Percentiles rank a stretch among this genome's conserved stretches.
phyloP scores from a whole-genome alignment of 345 rosid genomes.

The Toxicodendron radicans region DNA sequence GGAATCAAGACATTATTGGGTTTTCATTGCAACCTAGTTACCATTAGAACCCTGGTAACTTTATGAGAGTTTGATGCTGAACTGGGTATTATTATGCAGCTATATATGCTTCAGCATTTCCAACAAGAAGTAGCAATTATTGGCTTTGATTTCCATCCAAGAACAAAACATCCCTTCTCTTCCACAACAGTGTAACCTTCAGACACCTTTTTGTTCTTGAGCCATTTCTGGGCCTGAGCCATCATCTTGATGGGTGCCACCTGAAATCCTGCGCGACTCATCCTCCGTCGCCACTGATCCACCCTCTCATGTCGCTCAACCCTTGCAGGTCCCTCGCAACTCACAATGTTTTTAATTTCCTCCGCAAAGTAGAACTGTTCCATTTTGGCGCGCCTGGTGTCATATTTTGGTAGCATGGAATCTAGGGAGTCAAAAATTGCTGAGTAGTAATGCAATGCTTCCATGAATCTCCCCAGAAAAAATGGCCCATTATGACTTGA shows the following conservation, averaged over 20 bases:
- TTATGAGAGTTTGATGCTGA: slow-evolving; percentile 14
- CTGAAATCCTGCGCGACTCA: slow-evolving; percentile 75
- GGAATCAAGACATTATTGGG: neutral
- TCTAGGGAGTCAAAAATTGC: slow-evolving; percentile 62
- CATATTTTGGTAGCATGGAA: slow-evolving; percentile 53
- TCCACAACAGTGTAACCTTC: slow-evolving; percentile 59
- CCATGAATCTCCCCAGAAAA: slow-evolving; percentile 67
- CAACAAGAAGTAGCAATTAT: slow-evolving; percentile 66
- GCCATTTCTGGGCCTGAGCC: slow-evolving; percentile 57
- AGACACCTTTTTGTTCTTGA: slow-evolving; percentile 34
- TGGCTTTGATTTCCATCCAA: slow-evolving; percentile 68
- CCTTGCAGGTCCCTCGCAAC: slow-evolving; percentile 57
- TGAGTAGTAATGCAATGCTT: slow-evolving; percentile 62
- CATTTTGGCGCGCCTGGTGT: slow-evolving; percentile 63
- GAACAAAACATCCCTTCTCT: slow-evolving; percentile 67
- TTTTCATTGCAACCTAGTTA: neutral
- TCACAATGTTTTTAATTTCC: slow-evolving; percentile 67
- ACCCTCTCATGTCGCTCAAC: slow-evolving; percentile 63
- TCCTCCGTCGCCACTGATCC: slow-evolving; percentile 68
- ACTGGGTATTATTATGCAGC: neutral
- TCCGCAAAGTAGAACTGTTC: slow-evolving; percentile 65
- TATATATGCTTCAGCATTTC: slow-evolving; percentile 39
- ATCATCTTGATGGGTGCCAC: slow-evolving; percentile 51
- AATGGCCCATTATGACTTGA: slow-evolving; percentile 69
- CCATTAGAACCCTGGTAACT: slow-evolving; percentile 2